These are phyloP conservation scores for Elasticomyces elasticus DNA, from an alignment of 495 filamentous ascomycete genomes.

Conservation along the genomic window DNA sequence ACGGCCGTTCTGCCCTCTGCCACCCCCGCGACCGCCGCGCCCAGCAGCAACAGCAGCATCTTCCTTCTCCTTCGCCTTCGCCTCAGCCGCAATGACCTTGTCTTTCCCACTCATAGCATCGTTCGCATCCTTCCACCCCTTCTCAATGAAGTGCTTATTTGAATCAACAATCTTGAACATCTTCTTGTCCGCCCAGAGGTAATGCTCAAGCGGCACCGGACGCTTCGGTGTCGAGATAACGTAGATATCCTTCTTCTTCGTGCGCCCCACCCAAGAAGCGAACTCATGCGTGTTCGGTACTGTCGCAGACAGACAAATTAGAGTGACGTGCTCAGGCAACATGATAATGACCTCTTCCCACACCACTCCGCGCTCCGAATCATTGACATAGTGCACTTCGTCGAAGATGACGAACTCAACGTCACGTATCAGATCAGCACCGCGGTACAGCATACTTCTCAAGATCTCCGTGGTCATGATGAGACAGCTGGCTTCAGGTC, in stretches of 20 bases:
- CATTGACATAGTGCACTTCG: slow-evolving; percentile 98
- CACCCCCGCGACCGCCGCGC: slow-evolving; percentile 19
- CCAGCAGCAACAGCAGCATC: slow-evolving; percentile 25
- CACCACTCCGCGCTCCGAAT: slow-evolving; percentile 91
- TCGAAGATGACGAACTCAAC: slow-evolving; percentile 99
- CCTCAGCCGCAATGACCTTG: slow-evolving; percentile 48
- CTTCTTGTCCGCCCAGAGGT: slow-evolving; percentile 82
- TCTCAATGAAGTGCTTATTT: slow-evolving; percentile 80
- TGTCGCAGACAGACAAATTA: slow-evolving; percentile 90
- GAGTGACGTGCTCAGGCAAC: slow-evolving; percentile 90
- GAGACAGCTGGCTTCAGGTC: slow-evolving; percentile 91
- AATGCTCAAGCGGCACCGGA: slow-evolving; percentile 91
- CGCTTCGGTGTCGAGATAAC: slow-evolving; percentile 95
- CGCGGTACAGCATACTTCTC: slow-evolving; percentile 94
- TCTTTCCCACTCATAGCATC: slow-evolving; percentile 72
- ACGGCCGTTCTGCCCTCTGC: slow-evolving; percentile 21
- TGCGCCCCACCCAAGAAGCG: slow-evolving; percentile 94
- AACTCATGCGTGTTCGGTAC: slow-evolving; percentile 97
- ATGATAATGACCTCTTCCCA: slow-evolving; percentile 99
- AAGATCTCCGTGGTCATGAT: slow-evolving; percentile 99
- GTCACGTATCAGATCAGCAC: slow-evolving; percentile 90
- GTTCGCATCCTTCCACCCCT: slow-evolving; percentile 91
- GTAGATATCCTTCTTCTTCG: slow-evolving; percentile 98
- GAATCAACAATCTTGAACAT: slow-evolving; percentile 91
- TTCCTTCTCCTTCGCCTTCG: slow-evolving; percentile 38